phyloP scores from a whole-genome alignment of 106 monocot genomes.

The Dactylorhiza incarnata region DNA sequence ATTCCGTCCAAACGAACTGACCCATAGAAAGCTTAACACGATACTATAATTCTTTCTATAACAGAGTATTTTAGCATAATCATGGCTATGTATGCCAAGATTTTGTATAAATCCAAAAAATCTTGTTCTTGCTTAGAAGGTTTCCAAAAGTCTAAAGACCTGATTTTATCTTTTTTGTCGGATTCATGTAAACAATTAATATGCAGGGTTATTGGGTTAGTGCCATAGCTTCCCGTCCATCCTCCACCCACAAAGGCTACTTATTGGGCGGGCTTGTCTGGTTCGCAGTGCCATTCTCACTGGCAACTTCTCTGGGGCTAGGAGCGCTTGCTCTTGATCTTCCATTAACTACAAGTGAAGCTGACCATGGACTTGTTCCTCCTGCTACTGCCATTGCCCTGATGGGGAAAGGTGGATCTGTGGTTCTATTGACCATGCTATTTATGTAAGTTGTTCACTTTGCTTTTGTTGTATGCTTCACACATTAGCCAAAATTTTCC shows the following conservation, averaged over 20 bases:
- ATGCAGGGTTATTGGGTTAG: constrained; percentile 95
- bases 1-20: too few relatives aligned
- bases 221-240: constrained; percentile 92
- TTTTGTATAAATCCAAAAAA: too few relatives aligned
- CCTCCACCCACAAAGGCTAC: constrained; percentile 96
- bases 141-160: too few relatives aligned
- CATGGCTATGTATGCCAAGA: too few relatives aligned
- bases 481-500: too few relatives aligned
- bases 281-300: constrained; percentile 96
- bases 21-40: too few relatives aligned
- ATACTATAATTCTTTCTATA: too few relatives aligned
- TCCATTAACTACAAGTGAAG: constrained; percentile 71
- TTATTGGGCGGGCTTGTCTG: constrained; percentile 93
- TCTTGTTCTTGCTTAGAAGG: too few relatives aligned
- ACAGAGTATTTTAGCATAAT: too few relatives aligned
- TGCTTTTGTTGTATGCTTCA: too few relatives aligned
- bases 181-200: constrained; percentile 2
- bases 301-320: constrained; percentile 86
- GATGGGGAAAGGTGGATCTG: constrained; percentile 92
- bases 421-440: constrained; percentile 96
- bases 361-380: constrained; percentile 80
- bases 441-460: constrained; percentile 64
- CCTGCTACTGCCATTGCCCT: constrained; percentile 87
- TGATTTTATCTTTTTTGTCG: background rate
- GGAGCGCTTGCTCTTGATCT: constrained; percentile 99